Conservation (phyloP, 202 grass and related monocot genomes). For the Setaria italica region DNA sequence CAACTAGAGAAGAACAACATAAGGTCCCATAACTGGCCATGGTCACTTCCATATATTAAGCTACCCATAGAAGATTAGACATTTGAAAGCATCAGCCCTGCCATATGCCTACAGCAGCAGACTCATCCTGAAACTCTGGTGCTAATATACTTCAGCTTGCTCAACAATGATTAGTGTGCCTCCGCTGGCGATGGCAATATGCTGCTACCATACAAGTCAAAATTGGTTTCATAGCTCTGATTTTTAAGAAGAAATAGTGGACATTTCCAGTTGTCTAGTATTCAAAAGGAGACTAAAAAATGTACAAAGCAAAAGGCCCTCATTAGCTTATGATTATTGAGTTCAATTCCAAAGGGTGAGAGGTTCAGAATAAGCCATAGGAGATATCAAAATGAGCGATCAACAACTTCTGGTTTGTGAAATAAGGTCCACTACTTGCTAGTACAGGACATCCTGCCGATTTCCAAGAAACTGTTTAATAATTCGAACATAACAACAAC, state of each 20-base stretch:
- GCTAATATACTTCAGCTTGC: background rate
- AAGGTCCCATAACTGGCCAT: background rate
- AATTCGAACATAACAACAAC: background rate
- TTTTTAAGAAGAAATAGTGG: constrained; percentile 1
- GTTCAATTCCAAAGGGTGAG: no score
- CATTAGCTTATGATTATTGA: background rate
- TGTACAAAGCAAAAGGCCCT: background rate
- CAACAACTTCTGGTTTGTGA: background rate
- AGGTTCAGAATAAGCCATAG: no score
- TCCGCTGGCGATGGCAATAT: background rate
- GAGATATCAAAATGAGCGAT: background rate
- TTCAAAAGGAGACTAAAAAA: background rate
- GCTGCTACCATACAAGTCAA: background rate
- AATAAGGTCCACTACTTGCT: background rate
- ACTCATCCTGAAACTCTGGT: background rate
- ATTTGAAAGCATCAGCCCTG: background rate
- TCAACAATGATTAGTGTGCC: background rate
- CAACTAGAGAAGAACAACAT: background rate
- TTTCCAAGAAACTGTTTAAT: background rate
- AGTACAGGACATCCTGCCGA: background rate
- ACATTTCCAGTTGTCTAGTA: background rate
- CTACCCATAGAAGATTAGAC: background rate
- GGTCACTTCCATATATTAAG: background rate
- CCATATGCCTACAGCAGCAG: background rate
- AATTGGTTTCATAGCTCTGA: background rate